These are phyloP conservation scores for Vitis rupestris DNA, from an alignment of 164 flowering plant genomes.

Conservation along the genomic window DNA sequence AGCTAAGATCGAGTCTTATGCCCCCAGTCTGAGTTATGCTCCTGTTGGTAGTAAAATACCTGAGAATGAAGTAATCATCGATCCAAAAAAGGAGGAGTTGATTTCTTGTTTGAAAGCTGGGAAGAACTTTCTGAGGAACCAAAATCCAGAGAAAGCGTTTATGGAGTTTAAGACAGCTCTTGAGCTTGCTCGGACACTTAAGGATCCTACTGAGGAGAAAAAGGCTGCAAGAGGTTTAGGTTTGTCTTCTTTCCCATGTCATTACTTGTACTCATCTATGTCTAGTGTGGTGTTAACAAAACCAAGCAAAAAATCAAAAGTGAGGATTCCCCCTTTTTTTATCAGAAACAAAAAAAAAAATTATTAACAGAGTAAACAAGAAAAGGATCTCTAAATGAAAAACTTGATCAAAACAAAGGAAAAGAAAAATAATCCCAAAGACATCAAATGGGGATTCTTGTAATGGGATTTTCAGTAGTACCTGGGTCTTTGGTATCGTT, in stretches of 20 bases:
- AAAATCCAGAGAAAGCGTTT: conserved; percentile 74
- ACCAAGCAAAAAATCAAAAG: not conserved
- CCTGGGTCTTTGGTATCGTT: not conserved
- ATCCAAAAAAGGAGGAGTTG: conserved; percentile 70
- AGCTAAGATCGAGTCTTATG: conserved; percentile 97
- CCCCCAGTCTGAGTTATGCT: conserved; percentile 90
- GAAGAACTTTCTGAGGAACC: conserved; percentile 78
- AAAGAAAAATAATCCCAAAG: too few relatives aligned
- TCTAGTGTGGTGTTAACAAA: not conserved
- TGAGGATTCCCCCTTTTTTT: too few relatives aligned
- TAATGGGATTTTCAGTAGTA: not conserved
- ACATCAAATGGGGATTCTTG: too few relatives aligned
- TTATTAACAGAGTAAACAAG: not conserved
- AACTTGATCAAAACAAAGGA: too few relatives aligned
- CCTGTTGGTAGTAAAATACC: conserved; percentile 65
- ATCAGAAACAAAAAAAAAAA: too few relatives aligned
- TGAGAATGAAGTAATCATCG: conserved; percentile 75
- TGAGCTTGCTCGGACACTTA: conserved; percentile 71
- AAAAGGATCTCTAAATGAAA: too few relatives aligned
- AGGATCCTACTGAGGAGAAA: conserved; percentile 84
- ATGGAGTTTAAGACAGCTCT: conserved; percentile 72
- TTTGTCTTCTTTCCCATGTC: conserved; percentile 22
- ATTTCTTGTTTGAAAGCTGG: conserved; percentile 69
- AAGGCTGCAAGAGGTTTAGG: conserved; percentile 99
- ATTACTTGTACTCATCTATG: not conserved